Evolutionary conservation across 352 stramenopile genomes (phyloP), one percentile per base, ranked within the genome.

Genomic region (Phytophthora pisi): DNA sequence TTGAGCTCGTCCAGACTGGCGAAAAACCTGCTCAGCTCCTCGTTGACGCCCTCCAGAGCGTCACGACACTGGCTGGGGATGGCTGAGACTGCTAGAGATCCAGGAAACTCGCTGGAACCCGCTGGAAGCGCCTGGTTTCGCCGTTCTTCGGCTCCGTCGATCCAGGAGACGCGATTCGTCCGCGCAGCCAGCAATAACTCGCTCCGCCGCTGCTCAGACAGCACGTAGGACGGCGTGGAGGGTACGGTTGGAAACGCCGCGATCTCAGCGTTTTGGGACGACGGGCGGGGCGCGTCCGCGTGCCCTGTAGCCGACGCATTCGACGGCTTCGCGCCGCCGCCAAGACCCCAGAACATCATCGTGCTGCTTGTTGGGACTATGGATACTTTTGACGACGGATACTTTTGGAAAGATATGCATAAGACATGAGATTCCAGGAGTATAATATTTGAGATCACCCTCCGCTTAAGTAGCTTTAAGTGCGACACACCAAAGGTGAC

Each of bases 151-250:
- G 72, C 70, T 36, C 80, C 79, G 36, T 95, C 85, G 52, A 95
- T 70, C 87, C 87, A 95, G 3, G 84, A 84, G 13, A 88, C 74
- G 28, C 87, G 80, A 45, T 81, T 93, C 11, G 75, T 78, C 16
- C 87, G 80, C 28, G 87, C 87, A n/a, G 84, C 80, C 40, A 82
- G 57, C n/a, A 95, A 70, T 42, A 95, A 74, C 64, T 95, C 81
- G 28, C 70, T 73, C n/a, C 87, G 81, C 23, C 87, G 77, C 66
- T 92, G 72, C 54, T 92, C 85, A 13, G 85, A 90, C 16, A 95
- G 77, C 5, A 83, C 60, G 57, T 84, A 88, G 10, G 81, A 82
- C 45, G 74, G 68, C 57, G 64, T 23, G 38, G 51, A 8, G 6
- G 60, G 59, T 64, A 69, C 50, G 10, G 52, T 45, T 65, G 57